Evolutionary conservation across 208 protist genomes (phyloP), one percentile per base, ranked within the genome.

Genomic region (Crithidia brevicula): DNA sequence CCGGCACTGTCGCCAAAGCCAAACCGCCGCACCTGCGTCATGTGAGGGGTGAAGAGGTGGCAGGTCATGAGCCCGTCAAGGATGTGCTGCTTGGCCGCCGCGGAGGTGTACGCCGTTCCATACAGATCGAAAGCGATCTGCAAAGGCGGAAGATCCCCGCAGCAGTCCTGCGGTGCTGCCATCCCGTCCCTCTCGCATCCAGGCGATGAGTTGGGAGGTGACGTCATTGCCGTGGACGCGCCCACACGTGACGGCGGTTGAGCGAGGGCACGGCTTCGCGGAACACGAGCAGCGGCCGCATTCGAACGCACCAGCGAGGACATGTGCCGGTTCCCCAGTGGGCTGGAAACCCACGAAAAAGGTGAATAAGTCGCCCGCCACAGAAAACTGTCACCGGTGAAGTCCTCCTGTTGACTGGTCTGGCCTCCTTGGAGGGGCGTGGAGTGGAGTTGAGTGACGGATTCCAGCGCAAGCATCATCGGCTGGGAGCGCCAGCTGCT

Each of bases 261-360:
- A n/a, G n/a, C n/a, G n/a, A n/a, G 54, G 1, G 38, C 1, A 9
- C 49, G 11, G 0, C 20, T 18, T 31, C 66, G 53, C 3, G 66
- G 53, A 42, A 54, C 27, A 6, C 47, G 56, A n/a, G 40, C 13
- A 9, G 49, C 34, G 2, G 60, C 52, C 1, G 53, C 59, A 30
- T 22, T 20, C 0, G 69, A 47, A n/a, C 51, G 63, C 28, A 57
- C n/a, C 2, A 67, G 18, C 25, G 52, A 46, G 2, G 58, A 73
- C 4, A 33, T 40, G 16, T 56, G 43, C 57, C 59, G 6, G 40
- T 77, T 81, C 6, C 75, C 75, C 0, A 67, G 49, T 11, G 75
- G 72, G 43, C 62, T 71, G n/a, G 56, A 67, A 4, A 82, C 11
- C 77, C 77, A 82, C 22, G 65, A 66, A 53, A 82, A 82, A 0